phyloP scores from a whole-genome alignment of 768 basidiomycete genomes.

The Amanita polypyramis region DNA sequence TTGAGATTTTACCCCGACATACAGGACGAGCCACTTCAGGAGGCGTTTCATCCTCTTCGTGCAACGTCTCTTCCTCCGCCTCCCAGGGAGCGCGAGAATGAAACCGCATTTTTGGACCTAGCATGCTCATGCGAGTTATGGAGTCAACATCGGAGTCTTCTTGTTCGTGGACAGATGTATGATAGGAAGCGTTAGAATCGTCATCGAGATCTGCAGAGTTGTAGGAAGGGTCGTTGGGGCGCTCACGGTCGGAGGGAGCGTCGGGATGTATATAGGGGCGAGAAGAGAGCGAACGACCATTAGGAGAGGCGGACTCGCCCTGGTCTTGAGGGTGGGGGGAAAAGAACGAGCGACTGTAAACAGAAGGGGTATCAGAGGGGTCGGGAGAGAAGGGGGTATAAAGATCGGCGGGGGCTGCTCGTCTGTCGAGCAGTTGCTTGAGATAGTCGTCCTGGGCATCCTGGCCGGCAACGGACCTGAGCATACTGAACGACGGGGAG shows the following conservation, averaged over 20 bases:
- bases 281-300: constrained; percentile 16
- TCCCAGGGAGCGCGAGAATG: constrained; percentile 83
- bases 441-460: constrained; percentile 38
- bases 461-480: constrained; percentile 26
- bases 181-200: constrained; percentile 30
- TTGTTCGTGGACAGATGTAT: constrained; percentile 19
- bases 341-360: constrained; percentile 53
- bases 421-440: constrained; percentile 42
- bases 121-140: constrained; percentile 50
- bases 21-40: not conserved
- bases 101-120: constrained; percentile 78
- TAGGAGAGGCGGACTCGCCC: constrained; percentile 19
- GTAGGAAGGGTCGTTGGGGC: constrained; percentile 33
- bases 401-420: constrained; percentile 36
- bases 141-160: constrained; percentile 33
- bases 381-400: constrained; percentile 45
- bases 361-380: constrained; percentile 56
- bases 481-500: constrained; percentile 21
- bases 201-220: constrained; percentile 53
- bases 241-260: constrained; percentile 21
- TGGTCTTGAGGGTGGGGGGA: constrained; percentile 35
- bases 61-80: constrained; percentile 35
- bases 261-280: constrained; percentile 6
- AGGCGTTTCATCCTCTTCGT: constrained; percentile 30
- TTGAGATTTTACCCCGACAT: constrained; percentile 10